Conservation (phyloP, 768 basidiomycete species). For the Macrolepiota albuminosa region DNA sequence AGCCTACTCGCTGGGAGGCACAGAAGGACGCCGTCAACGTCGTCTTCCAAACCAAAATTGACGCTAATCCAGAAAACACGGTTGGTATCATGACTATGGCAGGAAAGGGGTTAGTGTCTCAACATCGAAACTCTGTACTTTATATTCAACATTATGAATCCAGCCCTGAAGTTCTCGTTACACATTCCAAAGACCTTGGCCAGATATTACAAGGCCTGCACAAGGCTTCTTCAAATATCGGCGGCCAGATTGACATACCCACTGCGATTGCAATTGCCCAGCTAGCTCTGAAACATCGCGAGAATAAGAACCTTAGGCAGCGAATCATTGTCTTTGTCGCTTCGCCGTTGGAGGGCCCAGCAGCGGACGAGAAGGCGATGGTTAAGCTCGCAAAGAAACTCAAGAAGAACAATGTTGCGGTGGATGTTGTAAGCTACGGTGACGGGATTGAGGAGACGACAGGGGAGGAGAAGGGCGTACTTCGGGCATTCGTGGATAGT, state of each 20-base stretch:
- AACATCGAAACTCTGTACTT: too few species aligned
- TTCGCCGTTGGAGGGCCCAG: conserved; percentile 73
- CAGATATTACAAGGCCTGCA: conserved; percentile 84
- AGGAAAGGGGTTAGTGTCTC: conserved; percentile 72
- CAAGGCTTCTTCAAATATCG: conserved; percentile 62
- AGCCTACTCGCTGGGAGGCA: conserved; percentile 81
- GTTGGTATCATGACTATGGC: conserved; percentile 99
- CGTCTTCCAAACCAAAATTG: conserved; percentile 89
- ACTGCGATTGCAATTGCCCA: conserved; percentile 93
- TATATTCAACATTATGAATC: not conserved
- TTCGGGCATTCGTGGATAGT: conserved; percentile 80
- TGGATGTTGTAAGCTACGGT: conserved; percentile 89
- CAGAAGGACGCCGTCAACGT: conserved; percentile 89
- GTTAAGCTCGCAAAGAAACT: conserved; percentile 91
- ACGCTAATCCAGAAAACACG: conserved; percentile 95
- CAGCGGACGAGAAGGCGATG: conserved; percentile 74
- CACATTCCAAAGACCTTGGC: conserved; percentile 92
- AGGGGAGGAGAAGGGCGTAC: conserved; percentile 58
- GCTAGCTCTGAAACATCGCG: conserved; percentile 93
- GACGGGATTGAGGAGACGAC: conserved; percentile 73
- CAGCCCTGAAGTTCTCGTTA: conserved; percentile 94
- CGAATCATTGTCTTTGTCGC: conserved; percentile 93
- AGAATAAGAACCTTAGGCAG: conserved; percentile 97
- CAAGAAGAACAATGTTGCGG: conserved; percentile 98
- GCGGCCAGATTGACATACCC: conserved; percentile 79